Evolutionary conservation across 2,329 filamentous ascomycete genomes (phyloP).

Genomic region (Phaeomoniella chlamydospora): DNA sequence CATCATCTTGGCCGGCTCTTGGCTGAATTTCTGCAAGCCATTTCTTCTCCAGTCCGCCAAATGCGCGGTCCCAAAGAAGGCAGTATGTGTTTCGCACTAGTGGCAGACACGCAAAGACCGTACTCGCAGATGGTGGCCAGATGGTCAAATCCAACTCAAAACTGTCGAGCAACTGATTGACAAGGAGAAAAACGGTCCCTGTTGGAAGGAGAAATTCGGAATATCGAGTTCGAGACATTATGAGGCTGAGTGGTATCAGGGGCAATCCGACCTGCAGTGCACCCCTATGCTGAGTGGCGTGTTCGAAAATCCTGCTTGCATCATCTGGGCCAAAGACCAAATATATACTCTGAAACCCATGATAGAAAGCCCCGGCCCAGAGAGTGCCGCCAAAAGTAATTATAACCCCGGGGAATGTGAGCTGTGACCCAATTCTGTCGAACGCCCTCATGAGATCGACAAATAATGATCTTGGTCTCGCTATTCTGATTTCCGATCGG

Average conservation of each 20-base stretch:
- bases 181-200: constrained; percentile 43
- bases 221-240: constrained; percentile 51
- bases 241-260: constrained; percentile 51
- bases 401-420: constrained; percentile 50
- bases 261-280: constrained; percentile 46
- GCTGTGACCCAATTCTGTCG: constrained; percentile 39
- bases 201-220: constrained; percentile 50
- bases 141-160: constrained; percentile 36
- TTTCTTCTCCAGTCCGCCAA: constrained; percentile 40
- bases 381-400: constrained; percentile 27
- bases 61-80: constrained; percentile 43
- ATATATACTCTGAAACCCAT: constrained; percentile 49
- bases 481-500: constrained; percentile 64
- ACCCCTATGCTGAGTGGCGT: constrained; percentile 16
- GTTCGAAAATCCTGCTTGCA: constrained; percentile 37
- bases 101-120: constrained; percentile 51
- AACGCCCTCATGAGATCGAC: constrained; percentile 51
- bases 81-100: constrained; percentile 52
- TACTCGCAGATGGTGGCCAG: constrained; percentile 52
- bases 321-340: constrained; percentile 52
- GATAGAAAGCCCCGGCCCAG: constrained; percentile 37
- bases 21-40: constrained; percentile 52
- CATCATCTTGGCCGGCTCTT: constrained; percentile 22
- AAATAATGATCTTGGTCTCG: constrained; percentile 58
- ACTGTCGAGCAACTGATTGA: constrained; percentile 24